Evolutionary conservation across 1,284 basidiomycete species (phyloP), one percentile per base, ranked within the genome.

Genomic region (Ustilago bromivora): DNA sequence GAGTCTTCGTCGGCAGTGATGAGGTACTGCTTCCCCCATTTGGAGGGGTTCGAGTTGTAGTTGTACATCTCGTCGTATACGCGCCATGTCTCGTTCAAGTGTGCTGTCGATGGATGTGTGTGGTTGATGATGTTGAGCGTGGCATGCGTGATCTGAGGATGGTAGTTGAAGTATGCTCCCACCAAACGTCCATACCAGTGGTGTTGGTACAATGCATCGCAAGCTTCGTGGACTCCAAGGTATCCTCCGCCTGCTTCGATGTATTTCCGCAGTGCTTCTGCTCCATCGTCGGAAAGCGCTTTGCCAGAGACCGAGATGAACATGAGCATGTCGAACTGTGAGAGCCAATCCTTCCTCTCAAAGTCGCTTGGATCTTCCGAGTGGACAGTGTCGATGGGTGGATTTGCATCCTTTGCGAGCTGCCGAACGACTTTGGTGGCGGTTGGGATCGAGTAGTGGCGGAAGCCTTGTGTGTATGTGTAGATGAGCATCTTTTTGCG

Each of bases 41-140:
- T 64, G 19, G 61, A 65, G 3, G 80, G 80, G 51, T 82, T 38
- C 38, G 76, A 79, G 58, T 71, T 62, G 66, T 67, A 83, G 66
- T 78, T 81, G 74, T 83, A 83, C 61, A 80, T 76, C 56, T 83
- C 81, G 46, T 81, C 81, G 58, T 64, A 74, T 15, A 82, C 76
- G 13, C 69, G 57, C 81, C 81, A 83, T 13, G 67, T 74, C 4
- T 62, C 47, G 34, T 61, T 61, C n/a, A 83, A 62, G 35, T 79
- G 75, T n/a, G 55, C 52, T 15, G 74, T 76, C 2, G 80, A 72
- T 6, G 81, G 81, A 64, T 83, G 80, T 13, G 66, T 59, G 17
- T 51, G 57, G 60, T 81, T 68, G 64, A 79, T 61, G 43, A 81
- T 57, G 56, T 69, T 74, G 47, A 76, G 68, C 17, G 65, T 72